Percentiles rank a stretch among this genome's conserved stretches.
Evolutionary conservation across 2,329 filamentous ascomycete species (phyloP).

Genomic region (Hymenoscyphus repandus): DNA sequence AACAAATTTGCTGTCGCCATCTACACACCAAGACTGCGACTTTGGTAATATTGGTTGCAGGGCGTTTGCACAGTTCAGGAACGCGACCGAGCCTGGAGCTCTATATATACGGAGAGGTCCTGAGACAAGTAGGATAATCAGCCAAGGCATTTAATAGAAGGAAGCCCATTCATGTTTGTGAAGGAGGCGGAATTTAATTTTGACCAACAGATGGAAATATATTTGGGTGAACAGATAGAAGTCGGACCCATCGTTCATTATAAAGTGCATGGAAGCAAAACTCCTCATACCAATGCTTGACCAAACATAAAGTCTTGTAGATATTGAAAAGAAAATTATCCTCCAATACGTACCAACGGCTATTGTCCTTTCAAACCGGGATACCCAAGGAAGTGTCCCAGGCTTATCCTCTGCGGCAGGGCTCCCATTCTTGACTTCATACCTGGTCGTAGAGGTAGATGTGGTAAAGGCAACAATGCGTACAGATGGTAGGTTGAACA

Average conservation of each 20-base stretch:
- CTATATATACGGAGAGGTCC: constrained; percentile 80
- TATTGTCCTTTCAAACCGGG: constrained; percentile 73
- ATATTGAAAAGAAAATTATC: not conserved
- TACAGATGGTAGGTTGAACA: constrained; percentile 29
- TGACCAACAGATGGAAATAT: too few species aligned
- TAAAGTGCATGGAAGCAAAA: too few species aligned
- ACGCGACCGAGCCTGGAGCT: constrained; percentile 79
- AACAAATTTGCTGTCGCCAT: constrained; percentile 80
- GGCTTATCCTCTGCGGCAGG: constrained; percentile 42
- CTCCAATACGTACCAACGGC: constrained; percentile 57
- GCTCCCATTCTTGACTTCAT: constrained; percentile 25
- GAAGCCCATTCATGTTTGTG: too few species aligned
- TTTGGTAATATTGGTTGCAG: constrained; percentile 83
- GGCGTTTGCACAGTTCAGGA: constrained; percentile 78
- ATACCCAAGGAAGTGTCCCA: constrained; percentile 67
- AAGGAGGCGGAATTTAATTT: too few species aligned
- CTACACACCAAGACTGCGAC: constrained; percentile 91
- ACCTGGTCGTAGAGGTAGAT: constrained; percentile 10
- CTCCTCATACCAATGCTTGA: too few species aligned
- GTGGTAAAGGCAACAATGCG: constrained; percentile 50
- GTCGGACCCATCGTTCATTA: too few species aligned
- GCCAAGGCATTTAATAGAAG: not conserved
- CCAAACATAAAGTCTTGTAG: not conserved
- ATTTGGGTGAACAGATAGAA: too few species aligned
- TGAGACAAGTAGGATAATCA: constrained; percentile 23